Evolutionary conservation across 2,329 filamentous ascomycete species (phyloP).

Genomic region (Fusarium zealandicum): DNA sequence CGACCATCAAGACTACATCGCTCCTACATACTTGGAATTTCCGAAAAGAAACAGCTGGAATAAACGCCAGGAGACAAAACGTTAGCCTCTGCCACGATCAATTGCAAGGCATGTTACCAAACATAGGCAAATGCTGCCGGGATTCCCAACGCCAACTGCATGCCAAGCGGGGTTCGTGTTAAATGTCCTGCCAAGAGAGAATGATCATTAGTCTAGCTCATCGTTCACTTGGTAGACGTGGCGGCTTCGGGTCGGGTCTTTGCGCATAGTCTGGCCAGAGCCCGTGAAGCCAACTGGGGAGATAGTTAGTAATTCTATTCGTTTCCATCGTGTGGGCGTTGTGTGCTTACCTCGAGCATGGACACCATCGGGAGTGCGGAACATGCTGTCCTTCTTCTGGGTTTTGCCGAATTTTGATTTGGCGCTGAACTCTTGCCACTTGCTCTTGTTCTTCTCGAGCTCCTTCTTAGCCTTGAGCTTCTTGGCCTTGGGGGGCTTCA

Average conservation of each 20-base stretch:
- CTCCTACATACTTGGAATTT: conserved; percentile 34
- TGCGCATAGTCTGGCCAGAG: conserved; percentile 94
- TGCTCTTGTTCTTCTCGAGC: conserved; percentile 87
- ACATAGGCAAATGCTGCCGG: conserved; percentile 42
- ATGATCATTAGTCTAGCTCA: conserved; percentile 68
- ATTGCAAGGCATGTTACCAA: conserved; percentile 48
- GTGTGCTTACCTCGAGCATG: conserved; percentile 77
- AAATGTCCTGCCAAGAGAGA: conserved; percentile 39
- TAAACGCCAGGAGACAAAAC: conserved; percentile 39
- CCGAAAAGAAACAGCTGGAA: conserved; percentile 31
- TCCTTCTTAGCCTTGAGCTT: conserved; percentile 92
- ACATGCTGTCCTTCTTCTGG: conserved; percentile 93
- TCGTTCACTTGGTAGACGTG: conserved; percentile 84
- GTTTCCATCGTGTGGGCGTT: too few relatives aligned
- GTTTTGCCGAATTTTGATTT: conserved; percentile 75
- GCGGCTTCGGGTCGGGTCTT: conserved; percentile 81
- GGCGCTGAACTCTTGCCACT: conserved; percentile 91
- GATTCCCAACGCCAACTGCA: conserved; percentile 38
- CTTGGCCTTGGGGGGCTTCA: conserved; percentile 80
- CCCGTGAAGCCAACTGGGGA: conserved; percentile 89
- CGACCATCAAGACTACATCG: conserved; percentile 18
- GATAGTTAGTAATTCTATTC: conserved; percentile 29
- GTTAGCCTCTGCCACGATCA: conserved; percentile 54
- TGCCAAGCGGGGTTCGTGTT: conserved; percentile 27
- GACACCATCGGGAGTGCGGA: conserved; percentile 86